These are phyloP conservation scores for Corylus heterophylla DNA, from an alignment of 306 rosid genomes.

Conservation along the genomic window DNA sequence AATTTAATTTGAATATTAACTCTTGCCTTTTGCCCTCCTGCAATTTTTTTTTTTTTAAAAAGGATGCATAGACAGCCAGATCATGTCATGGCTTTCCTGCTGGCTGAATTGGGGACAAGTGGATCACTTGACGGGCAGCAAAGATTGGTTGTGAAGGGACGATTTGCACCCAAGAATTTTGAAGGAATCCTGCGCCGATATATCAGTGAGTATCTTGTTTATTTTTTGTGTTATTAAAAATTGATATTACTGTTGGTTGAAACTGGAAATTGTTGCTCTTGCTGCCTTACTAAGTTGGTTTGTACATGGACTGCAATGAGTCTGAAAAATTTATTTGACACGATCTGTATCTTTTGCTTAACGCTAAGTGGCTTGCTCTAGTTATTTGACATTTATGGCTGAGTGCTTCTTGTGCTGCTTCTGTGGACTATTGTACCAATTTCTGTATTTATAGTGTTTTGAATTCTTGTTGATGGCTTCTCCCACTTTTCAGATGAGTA, in stretches of 20 bases:
- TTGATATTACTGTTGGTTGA: background rate
- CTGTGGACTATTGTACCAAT: background rate
- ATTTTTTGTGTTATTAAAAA: background rate
- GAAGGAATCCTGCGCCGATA: conserved; percentile 62
- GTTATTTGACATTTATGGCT: background rate
- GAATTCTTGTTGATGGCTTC: conserved; percentile 1
- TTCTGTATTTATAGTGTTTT: background rate
- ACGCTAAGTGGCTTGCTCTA: background rate
- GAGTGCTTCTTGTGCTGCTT: background rate
- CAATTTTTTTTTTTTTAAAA: background rate
- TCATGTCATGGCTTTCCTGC: conserved; percentile 57
- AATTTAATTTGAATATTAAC: background rate
- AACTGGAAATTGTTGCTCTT: background rate
- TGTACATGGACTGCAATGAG: background rate
- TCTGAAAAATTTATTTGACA: background rate
- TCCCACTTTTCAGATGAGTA: conserved; percentile 67
- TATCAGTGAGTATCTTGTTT: conserved; percentile 45
- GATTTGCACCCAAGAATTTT: conserved; percentile 61
- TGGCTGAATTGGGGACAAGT: conserved; percentile 64
- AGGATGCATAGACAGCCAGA: conserved; percentile 71
- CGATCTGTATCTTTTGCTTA: background rate
- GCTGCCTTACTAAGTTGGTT: background rate
- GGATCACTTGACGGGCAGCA: conserved; percentile 70
- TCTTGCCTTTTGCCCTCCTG: background rate
- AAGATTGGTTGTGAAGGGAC: conserved; percentile 57